Conservation (phyloP, 2,329 filamentous ascomycete species). For the Aureobasidium sp. region DNA sequence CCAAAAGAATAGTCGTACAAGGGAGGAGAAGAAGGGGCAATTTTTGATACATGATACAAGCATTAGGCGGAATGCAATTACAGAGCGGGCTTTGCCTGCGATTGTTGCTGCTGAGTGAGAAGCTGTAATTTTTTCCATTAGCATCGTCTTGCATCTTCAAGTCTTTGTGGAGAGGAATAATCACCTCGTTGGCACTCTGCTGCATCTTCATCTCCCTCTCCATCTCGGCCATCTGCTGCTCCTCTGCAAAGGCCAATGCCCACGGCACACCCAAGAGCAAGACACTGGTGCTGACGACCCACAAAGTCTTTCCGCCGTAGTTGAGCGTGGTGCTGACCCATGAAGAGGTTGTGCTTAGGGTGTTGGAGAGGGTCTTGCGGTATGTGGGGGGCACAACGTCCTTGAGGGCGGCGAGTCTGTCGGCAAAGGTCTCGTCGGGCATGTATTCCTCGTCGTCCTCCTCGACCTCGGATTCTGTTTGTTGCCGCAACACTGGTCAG, state of each 20-base stretch:
- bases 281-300: slow-evolving; percentile 83
- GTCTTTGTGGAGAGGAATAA: slow-evolving; percentile 20
- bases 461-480: slow-evolving; percentile 67
- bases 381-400: slow-evolving; percentile 39
- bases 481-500: not conserved
- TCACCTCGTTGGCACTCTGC: slow-evolving; percentile 75
- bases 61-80: not conserved
- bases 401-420: slow-evolving; percentile 36
- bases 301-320: slow-evolving; percentile 78
- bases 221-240: slow-evolving; percentile 95
- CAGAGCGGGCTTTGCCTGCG: slow-evolving; percentile 12
- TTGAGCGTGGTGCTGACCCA: slow-evolving; percentile 54
- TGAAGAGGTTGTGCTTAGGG: slow-evolving; percentile 43
- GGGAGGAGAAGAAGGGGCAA: not conserved
- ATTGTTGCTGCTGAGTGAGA: slow-evolving; percentile 8
- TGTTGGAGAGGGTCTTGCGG: slow-evolving; percentile 34
- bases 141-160: not conserved
- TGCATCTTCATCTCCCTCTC: slow-evolving; percentile 96
- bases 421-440: slow-evolving; percentile 40
- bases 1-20: slow-evolving; percentile 9
- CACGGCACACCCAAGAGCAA: slow-evolving; percentile 88
- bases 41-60: slow-evolving; percentile 3
- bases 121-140: not conserved
- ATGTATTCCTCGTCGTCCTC: slow-evolving; percentile 54
- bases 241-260: slow-evolving; percentile 85